Conservation (phyloP, 805 yeast species). For the Lachancea sp. region DNA sequence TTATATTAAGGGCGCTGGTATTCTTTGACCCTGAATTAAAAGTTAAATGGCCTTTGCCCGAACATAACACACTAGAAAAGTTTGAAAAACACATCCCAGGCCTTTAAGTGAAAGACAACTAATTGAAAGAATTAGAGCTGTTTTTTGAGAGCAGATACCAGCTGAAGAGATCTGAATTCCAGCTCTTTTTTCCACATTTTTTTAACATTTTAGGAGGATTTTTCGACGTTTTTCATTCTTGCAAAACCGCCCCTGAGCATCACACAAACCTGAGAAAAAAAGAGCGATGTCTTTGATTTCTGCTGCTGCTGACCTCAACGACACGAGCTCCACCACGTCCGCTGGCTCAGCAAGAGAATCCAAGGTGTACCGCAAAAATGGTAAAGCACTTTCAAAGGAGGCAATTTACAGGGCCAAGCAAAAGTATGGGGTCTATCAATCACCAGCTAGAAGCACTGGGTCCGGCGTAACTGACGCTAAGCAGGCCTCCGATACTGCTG, state of each 20-base stretch:
- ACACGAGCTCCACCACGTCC: conserved; percentile 4
- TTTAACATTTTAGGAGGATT: no score
- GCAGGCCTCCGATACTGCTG: conserved; percentile 66
- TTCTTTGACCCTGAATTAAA: no score
- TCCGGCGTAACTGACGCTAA: conserved; percentile 57
- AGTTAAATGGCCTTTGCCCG: no score
- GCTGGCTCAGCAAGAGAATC: conserved; percentile 10
- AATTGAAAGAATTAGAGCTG: not conserved
- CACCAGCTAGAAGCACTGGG: conserved; percentile 40
- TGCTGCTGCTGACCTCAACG: conserved; percentile 15
- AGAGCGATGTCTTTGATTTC: conserved; percentile 29
- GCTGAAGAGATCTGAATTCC: no score
- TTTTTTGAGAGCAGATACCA: no score
- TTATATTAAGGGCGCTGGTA: not conserved
- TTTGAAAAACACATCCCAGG: no score
- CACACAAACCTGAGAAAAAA: not conserved
- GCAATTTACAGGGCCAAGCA: conserved; percentile 70
- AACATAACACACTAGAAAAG: no score
- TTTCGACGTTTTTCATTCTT: no score
- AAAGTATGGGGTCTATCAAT: conserved; percentile 56
- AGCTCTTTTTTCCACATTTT: no score
- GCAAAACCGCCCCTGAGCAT: not conserved
- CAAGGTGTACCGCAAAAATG: conserved; percentile 58
- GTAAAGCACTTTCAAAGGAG: conserved; percentile 65
- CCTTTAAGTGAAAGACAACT: no score